Evolutionary conservation across 441 rosid genomes (phyloP).

Genomic region (Heliophila coronopifolia): DNA sequence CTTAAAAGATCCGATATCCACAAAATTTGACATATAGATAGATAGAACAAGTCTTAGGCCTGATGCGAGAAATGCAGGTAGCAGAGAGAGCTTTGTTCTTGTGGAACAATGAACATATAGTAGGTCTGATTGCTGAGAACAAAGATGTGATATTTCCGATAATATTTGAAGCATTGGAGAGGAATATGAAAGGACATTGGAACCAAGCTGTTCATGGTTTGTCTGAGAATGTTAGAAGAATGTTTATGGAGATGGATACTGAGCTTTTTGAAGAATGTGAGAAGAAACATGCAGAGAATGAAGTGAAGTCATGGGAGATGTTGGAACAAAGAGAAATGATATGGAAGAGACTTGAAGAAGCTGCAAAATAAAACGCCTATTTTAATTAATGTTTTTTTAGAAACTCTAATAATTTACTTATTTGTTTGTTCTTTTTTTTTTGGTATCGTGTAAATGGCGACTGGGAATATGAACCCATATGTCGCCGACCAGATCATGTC

Average conservation of each 20-base stretch:
- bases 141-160: slow-evolving; percentile 55
- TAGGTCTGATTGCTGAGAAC: slow-evolving; percentile 57
- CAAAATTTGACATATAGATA: too few species aligned
- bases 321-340: slow-evolving; percentile 65
- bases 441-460: slow-evolving; percentile 25
- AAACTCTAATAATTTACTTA: slow-evolving; percentile 20
- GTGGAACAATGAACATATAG: slow-evolving; percentile 82
- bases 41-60: too few species aligned
- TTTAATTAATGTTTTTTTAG: too few species aligned
- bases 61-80: too few species aligned
- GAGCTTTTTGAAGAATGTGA: slow-evolving; percentile 75
- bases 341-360: slow-evolving; percentile 80
- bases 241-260: slow-evolving; percentile 74
- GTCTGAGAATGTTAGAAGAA: too few species aligned
- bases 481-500: slow-evolving; percentile 14
- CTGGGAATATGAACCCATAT: slow-evolving; percentile 22
- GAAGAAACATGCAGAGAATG: slow-evolving; percentile 55
- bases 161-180: slow-evolving; percentile 58
- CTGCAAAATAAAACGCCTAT: too few species aligned
- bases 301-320: slow-evolving; percentile 50
- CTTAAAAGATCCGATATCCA: too few species aligned
- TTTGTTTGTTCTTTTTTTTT: slow-evolving; percentile 5
- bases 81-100: slow-evolving; percentile 69
- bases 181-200: slow-evolving; percentile 58
- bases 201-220: slow-evolving; percentile 63